Conservation (phyloP, 2,329 filamentous ascomycete genomes). For the Sarocladium strictum region DNA sequence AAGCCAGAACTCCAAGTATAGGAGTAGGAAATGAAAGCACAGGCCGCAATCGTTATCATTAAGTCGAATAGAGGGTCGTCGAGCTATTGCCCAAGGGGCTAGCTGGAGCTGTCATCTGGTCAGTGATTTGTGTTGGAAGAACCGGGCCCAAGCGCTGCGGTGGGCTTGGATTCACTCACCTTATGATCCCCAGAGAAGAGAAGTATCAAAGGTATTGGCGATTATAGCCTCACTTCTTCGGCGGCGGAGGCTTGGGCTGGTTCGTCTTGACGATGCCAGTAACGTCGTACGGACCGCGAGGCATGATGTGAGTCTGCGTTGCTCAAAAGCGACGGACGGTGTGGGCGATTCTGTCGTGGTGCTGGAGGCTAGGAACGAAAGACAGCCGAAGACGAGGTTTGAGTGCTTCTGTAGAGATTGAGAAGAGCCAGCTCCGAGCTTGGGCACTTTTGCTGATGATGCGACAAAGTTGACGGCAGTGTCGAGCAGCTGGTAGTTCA, state of each 20-base stretch:
- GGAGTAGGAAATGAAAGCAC: neutral
- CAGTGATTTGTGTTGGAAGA: too few relatives aligned
- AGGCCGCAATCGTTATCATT: neutral
- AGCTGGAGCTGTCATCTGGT: too few relatives aligned
- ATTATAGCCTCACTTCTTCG: slow-evolving; percentile 17
- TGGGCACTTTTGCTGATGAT: too few relatives aligned
- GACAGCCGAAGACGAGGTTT: too few relatives aligned
- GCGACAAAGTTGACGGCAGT: neutral
- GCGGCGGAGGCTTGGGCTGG: slow-evolving; percentile 25
- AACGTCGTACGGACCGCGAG: slow-evolving; percentile 31
- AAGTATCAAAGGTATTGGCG: too few relatives aligned
- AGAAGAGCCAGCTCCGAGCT: too few relatives aligned
- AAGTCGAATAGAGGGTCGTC: neutral
- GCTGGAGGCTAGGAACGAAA: too few relatives aligned
- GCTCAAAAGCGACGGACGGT: neutral
- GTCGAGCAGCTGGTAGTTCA: neutral
- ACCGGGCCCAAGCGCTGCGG: too few relatives aligned
- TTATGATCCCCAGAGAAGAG: too few relatives aligned
- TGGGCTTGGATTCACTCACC: too few relatives aligned
- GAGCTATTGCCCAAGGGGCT: too few relatives aligned
- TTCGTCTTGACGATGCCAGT: slow-evolving; percentile 30
- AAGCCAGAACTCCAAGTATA: neutral
- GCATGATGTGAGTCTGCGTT: slow-evolving; percentile 18
- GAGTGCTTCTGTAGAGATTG: too few relatives aligned
- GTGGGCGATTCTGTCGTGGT: neutral